phyloP scores from a whole-genome alignment of 2,329 filamentous ascomycete species.

The Fusarium graminum region DNA sequence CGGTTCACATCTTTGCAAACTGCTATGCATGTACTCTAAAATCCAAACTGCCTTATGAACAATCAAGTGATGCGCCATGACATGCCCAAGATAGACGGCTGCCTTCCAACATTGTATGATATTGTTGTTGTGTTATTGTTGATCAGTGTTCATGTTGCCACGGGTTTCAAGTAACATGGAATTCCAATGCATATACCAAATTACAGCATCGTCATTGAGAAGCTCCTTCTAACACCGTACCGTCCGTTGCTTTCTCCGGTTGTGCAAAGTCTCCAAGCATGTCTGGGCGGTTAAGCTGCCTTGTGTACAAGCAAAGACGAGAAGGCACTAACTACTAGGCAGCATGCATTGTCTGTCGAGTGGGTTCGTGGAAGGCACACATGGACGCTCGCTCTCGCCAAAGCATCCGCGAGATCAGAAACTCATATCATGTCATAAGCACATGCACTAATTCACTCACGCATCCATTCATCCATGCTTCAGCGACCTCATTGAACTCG shows the following conservation, averaged over 20 bases:
- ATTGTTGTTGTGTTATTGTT: not conserved
- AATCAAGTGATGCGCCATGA: not conserved
- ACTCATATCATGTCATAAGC: not conserved
- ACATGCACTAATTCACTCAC: not conserved
- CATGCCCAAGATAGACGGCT: not conserved
- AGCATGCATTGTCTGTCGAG: conserved; percentile 1
- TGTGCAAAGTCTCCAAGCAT: not conserved
- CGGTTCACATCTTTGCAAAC: no score
- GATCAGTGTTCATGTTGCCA: not conserved
- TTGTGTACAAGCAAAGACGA: not conserved
- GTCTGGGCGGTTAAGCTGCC: not conserved
- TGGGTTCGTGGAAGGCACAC: not conserved
- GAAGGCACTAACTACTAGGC: not conserved
- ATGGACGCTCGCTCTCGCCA: not conserved
- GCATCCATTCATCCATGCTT: conserved; percentile 1
- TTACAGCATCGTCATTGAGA: not conserved
- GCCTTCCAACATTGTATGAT: not conserved
- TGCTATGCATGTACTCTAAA: no score
- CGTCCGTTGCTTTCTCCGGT: not conserved
- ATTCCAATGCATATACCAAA: not conserved
- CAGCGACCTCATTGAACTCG: not conserved
- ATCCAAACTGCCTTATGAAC: not conserved
- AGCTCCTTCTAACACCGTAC: not conserved
- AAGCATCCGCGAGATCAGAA: not conserved
- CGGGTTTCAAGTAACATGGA: not conserved